Evolutionary conservation across 768 basidiomycete genomes (phyloP), one percentile per base, ranked within the genome.

Genomic region (Fomitopsis pulvina): DNA sequence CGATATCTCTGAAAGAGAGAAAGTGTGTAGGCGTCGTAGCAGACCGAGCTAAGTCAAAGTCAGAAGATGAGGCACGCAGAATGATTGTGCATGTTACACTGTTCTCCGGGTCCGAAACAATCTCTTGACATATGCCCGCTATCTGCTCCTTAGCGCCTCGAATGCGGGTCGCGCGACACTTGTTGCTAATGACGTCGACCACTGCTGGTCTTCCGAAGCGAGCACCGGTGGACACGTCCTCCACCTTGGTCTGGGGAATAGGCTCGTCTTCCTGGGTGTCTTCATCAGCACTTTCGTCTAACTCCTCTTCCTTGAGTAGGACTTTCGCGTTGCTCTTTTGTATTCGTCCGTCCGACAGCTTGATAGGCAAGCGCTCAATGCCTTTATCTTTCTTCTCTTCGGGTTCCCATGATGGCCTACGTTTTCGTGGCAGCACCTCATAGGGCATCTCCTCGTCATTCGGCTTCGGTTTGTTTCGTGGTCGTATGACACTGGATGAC

Each of bases 81-180:
- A 49, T 43, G 73, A 87, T 62, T n/a, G n/a, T n/a, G n/a, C n/a
- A n/a, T n/a, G n/a, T n/a, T 63, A 96, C 94, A 52, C 85, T 90
- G 61, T 92, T 92, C 70, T 99, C 96, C 22, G 95, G 95, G 55
- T 98, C 95, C 21, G 87, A 79, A 42, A 96, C 71, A 47, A 98
- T 89, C 59, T 97, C 95, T 61, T 96, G 92, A 63, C 93, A 96
- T 27, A 97, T 81, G 25, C 77, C 74, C 1, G 93, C 96, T 54
- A 98, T 90, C 69, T 98, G 93, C 62, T 96, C 92, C 59, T 95
- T 92, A 12, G 94, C 94, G 37, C 74, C 73, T 56, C 82, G 81
- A 55, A 96, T 71, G 47, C 84, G 75, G 44, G 71, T 74, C 55
- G 76, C 78, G 52, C 84, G 78, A 21, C 87, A 85, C 57, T 74